Base-by-base conservation (phyloP, 2,329 filamentous ascomycete species). In the Ceratocystiopsis minuta region DNA sequence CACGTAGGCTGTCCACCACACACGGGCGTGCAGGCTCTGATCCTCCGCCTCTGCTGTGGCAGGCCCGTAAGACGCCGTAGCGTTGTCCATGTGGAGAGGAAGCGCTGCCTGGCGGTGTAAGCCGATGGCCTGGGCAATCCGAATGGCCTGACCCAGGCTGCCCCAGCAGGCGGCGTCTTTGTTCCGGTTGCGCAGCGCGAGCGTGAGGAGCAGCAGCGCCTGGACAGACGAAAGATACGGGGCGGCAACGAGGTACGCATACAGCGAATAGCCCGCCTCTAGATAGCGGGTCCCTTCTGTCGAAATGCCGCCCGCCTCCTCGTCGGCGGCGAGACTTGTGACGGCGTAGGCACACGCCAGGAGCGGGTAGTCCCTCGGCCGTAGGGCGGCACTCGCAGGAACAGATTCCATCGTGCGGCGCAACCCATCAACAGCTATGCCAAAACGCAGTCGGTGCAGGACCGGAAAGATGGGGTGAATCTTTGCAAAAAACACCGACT, bases 141-240 rank as follows among this genome's bases (percentile, higher is more conserved):
- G 39, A 18, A 46, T 34, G 24, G 44, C 41, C 18, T 46, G 44
- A 3, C 41, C 42, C 1, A 46, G 37, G 5, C 16, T 37, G 34
- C 44, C 39, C 44, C 44, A 46, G 28, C 36, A 37, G 34, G 41
- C 44, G n/a, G 35, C 41, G n/a, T 46, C 41, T 15, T 46, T 46
- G 41, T 35, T 42, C 24, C 44, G 41, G 37, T 41, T 46, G 16
- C 42, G 42, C 14, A 46, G 37, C 4, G 38, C 31, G 1, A 46
- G 31, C 1, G 44, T 36, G 13, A 46, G 39, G 18, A 46, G 32
- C 28, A 46, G 37, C 15, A 46, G 17, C 2, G 44, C 44, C 16
- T 45, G 44, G 3, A 45, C 44, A 0, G 44, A 38, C 7, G 38
- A 16, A 3, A 37, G 3, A 3, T 33, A 39, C 6, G 44, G 44